These are phyloP conservation scores for Phytopythium sindhum DNA, from an alignment of 352 stramenopile genomes.

Conservation along the genomic window DNA sequence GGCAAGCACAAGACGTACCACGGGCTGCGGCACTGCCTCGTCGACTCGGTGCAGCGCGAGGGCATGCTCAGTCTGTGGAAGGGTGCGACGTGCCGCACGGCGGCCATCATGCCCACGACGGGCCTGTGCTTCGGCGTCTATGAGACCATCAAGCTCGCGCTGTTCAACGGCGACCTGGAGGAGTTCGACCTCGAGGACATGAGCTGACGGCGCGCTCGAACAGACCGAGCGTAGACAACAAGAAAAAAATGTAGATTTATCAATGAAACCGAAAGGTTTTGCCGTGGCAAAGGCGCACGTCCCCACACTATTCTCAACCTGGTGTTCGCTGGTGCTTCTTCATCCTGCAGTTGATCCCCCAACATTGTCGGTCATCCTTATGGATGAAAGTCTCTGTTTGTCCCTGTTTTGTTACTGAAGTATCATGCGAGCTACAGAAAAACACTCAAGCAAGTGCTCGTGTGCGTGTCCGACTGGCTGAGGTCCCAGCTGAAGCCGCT, in stretches of 20 bases:
- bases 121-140: slow-evolving; percentile 87
- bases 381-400: not conserved
- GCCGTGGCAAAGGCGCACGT: not conserved
- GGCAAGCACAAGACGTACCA: slow-evolving; percentile 64
- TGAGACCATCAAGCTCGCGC: slow-evolving; percentile 74
- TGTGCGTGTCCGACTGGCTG: not conserved
- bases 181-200: slow-evolving; percentile 61
- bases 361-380: no score
- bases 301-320: not conserved
- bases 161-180: slow-evolving; percentile 64
- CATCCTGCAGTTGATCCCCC: no score
- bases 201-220: slow-evolving; percentile 1
- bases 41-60: slow-evolving; percentile 53
- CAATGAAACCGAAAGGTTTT: not conserved
- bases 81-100: slow-evolving; percentile 60
- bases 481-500: no score
- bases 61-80: slow-evolving; percentile 63
- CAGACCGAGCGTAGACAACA: not conserved
- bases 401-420: not conserved
- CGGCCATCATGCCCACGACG: slow-evolving; percentile 70
- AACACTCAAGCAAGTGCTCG: not conserved
- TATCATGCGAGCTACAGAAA: not conserved
- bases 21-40: slow-evolving; percentile 56
- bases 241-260: slow-evolving; percentile 4
- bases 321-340: no score